Evolutionary conservation across 1,139 yeast genomes (phyloP).

Genomic region (Torulaspora pretoriensis): DNA sequence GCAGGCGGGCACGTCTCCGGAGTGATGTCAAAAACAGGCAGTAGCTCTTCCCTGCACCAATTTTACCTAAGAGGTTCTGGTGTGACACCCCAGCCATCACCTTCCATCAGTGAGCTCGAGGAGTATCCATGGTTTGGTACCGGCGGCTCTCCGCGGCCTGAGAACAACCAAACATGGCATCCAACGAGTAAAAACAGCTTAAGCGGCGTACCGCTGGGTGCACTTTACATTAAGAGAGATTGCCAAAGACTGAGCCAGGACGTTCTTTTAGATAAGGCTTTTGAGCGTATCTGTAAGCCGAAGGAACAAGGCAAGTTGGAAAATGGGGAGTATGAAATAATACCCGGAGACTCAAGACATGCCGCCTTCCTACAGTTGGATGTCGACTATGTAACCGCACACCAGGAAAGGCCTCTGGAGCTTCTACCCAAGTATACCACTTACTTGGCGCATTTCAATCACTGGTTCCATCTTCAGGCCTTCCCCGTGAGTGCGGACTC

Average conservation of each 20-base stretch:
- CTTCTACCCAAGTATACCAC: constrained; percentile 31
- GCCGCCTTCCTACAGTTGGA: constrained; percentile 30
- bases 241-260: constrained; percentile 27
- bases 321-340: constrained; percentile 12
- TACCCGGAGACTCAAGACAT: constrained; percentile 16
- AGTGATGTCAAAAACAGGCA: constrained; percentile 23
- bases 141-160: constrained; percentile 22
- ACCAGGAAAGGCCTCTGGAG: constrained; percentile 19
- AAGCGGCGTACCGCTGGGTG: constrained; percentile 17
- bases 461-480: constrained; percentile 40
- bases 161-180: constrained; percentile 7
- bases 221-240: constrained; percentile 27
- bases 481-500: constrained; percentile 45
- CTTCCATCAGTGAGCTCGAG: constrained; percentile 33
- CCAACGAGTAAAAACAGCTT: constrained; percentile 8
- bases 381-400: constrained; percentile 10
- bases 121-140: constrained; percentile 37
- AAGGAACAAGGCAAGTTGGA: constrained; percentile 13
- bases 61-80: constrained; percentile 10
- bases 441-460: constrained; percentile 29
- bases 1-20: constrained; percentile 4
- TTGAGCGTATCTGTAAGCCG: constrained; percentile 24
- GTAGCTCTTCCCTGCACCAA: constrained; percentile 30
- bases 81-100: constrained; percentile 33
- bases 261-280: constrained; percentile 24